Conservation (phyloP, 2,329 filamentous ascomycete genomes). For the Colletotrichum sp. region DNA sequence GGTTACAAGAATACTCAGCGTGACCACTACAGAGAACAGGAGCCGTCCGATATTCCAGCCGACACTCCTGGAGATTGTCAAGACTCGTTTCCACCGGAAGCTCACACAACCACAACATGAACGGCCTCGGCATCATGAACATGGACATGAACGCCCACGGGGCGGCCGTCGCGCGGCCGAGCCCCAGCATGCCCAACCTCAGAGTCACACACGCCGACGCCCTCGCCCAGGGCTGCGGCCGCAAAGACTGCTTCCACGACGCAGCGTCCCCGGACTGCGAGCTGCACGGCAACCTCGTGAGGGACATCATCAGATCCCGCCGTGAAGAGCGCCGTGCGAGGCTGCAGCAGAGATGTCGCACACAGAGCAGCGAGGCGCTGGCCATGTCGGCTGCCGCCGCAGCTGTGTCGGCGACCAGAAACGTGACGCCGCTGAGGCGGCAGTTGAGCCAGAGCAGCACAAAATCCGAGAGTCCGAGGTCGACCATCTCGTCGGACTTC, state of each 20-base stretch:
- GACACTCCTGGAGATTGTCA: background rate
- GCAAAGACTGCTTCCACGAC: constrained; percentile 5
- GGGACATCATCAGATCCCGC: constrained; percentile 14
- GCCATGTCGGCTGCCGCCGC: background rate
- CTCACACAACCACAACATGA: background rate
- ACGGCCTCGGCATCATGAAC: background rate
- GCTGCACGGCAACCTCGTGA: constrained; percentile 3
- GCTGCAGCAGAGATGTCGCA: constrained; percentile 7
- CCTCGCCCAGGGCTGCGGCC: background rate
- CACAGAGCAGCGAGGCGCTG: background rate
- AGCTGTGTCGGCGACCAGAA: background rate
- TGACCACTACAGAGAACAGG: background rate
- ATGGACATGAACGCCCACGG: background rate
- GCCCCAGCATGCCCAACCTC: background rate
- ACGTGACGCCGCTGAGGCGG: constrained; percentile 13
- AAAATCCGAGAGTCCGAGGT: constrained; percentile 8
- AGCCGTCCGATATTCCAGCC: background rate
- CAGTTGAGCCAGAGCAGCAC: constrained; percentile 10
- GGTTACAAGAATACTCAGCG: background rate
- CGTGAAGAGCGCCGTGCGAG: constrained; percentile 10
- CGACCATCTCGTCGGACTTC: constrained; percentile 1
- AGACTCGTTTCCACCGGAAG: background rate
- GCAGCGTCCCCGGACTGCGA: background rate
- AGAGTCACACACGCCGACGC: background rate
- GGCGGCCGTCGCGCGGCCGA: background rate